Evolutionary conservation across 106 monocot species (phyloP), one percentile per base, ranked within the genome.

Genomic region (Phalaenopsis aphrodite): DNA sequence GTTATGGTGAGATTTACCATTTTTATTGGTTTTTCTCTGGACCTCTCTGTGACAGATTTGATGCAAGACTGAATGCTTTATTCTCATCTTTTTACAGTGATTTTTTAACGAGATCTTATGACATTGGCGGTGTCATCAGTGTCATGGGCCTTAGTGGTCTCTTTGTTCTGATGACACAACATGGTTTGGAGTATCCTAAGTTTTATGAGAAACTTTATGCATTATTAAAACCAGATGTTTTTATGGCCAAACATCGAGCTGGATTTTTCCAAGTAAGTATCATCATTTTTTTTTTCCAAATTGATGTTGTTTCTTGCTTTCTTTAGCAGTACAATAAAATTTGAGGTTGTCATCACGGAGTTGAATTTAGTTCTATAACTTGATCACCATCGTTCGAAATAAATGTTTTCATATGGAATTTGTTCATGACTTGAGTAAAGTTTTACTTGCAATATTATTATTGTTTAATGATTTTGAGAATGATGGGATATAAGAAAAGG

Each of bases 111-210:
- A 94, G 83, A 78, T 98, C 98, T 41, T 98, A 94, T 81, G 94
- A 98, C 75, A 88, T 98, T 84, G 94, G 98, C 46, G 98, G 98
- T 77, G 91, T 94, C 42, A 93, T 98, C 79, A 98, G 98, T 84
- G 92, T 98, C 56, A 94, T 94, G 92, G 90, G 94, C 16, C 89
- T 98, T 58, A 98, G 84, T 84, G 91, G 94, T 18, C 90, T 98
- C 42, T 98, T 89, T 76, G 87, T 94, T 87, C 94, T 98, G 56
- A 94, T 94, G 88, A 94, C 98, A 68, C 75, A 94, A 78, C 90
- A 98, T 83, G 92, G 94, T 30, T 81, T 99, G 52, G 92, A 94
- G 78, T 94, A 94, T 87, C 94, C 92, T 1, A 93, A 94, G 19
- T 99, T 90, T 69, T 99, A 99, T 75, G 93, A 89, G 78, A 99